Percentiles rank a stretch among this genome's conserved stretches.
These are phyloP conservation scores for Vickermania ingenoplastis DNA, from an alignment of 208 protist species.

Conservation along the genomic window DNA sequence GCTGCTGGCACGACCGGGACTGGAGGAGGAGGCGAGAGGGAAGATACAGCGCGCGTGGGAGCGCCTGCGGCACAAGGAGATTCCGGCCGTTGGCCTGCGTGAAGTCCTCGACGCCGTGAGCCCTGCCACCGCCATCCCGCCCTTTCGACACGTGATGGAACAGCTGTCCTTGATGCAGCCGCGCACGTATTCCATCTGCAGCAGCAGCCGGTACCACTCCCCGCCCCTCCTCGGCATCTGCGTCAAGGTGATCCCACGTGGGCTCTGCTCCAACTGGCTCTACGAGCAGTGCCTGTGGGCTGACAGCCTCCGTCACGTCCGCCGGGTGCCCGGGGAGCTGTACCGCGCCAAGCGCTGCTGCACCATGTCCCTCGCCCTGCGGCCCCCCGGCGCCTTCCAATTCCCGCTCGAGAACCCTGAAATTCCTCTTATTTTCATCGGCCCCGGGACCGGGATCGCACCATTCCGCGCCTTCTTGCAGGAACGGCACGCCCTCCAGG, in stretches of 20 bases:
- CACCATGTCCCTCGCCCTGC: constrained; percentile 22
- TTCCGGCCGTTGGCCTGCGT: neutral
- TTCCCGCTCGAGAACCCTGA: constrained; percentile 32
- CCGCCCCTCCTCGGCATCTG: constrained; percentile 57
- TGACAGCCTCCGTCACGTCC: constrained; percentile 3
- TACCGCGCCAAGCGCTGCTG: constrained; percentile 12
- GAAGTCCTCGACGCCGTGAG: constrained; percentile 24
- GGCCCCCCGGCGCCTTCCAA: constrained; percentile 36
- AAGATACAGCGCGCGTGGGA: constrained; percentile 7
- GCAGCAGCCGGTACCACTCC: constrained; percentile 24
- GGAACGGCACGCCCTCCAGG: constrained; percentile 22
- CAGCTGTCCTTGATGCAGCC: constrained; percentile 54
- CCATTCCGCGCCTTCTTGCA: constrained; percentile 85
- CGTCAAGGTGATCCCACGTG: constrained; percentile 66
- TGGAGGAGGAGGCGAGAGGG: constrained; percentile 5
- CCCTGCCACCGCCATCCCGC: constrained; percentile 10
- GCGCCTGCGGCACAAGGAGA: constrained; percentile 1
- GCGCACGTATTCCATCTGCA: constrained; percentile 90
- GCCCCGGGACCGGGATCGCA: constrained; percentile 78
- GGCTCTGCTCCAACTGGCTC: constrained; percentile 53
- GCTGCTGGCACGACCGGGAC: constrained; percentile 12
- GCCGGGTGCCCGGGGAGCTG: constrained; percentile 2
- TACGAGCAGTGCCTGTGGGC: constrained; percentile 31
- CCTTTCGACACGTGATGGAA: constrained; percentile 56
- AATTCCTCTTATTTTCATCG: constrained; percentile 74